Evolutionary conservation across 164 flowering plant genomes (phyloP), one percentile per base, ranked within the genome.

Genomic region (Sedum album): DNA sequence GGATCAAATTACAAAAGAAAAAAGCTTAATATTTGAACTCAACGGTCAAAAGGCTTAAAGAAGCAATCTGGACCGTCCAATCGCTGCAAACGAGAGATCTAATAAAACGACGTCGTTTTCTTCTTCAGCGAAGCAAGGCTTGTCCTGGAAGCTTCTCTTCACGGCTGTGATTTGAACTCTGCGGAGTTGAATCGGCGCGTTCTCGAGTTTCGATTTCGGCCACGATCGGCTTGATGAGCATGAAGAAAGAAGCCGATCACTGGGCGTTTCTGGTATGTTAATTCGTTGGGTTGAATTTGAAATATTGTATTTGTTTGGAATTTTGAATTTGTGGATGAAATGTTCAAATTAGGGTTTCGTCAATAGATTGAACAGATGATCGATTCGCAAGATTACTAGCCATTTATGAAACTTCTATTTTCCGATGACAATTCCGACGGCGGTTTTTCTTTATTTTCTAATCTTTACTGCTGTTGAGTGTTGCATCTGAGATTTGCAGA

Each of bases 141-240:
- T 41, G 30, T 65, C 2, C 48, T 30, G n/a, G 67, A 41, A 65
- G 67, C 42, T 35, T 36, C 39, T 64, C 39, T 64, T 41, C 46
- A 9, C 14, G 42, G 42, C 46, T 65, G 42, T 3, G 42, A 65
- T 21, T 65, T 21, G 14, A 36, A 33, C 42, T 33, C 67, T 11
- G 46, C 67, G 18, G 67, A 65, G 42, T 64, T 65, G 30, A 38
- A 35, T 38, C 67, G 26, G n/a, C n/a, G 67, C 46, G 15, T 20
- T 25, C 3, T 23, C 42, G 46, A 1, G 20, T 26, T 65, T 36
- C 42, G 18, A 10, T 65, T 35, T 23, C 42, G 30, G 15, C 44
- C 44, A 20, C 13, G 13, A 61, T 23, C 25, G 57, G 26, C 57
- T 25, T 10, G 6, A 62, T 62, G 39, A 20, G n/a, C 18, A 21